These are phyloP conservation scores for Cronartium quercuum DNA, from an alignment of 1,284 basidiomycete genomes.

Conservation along the genomic window DNA sequence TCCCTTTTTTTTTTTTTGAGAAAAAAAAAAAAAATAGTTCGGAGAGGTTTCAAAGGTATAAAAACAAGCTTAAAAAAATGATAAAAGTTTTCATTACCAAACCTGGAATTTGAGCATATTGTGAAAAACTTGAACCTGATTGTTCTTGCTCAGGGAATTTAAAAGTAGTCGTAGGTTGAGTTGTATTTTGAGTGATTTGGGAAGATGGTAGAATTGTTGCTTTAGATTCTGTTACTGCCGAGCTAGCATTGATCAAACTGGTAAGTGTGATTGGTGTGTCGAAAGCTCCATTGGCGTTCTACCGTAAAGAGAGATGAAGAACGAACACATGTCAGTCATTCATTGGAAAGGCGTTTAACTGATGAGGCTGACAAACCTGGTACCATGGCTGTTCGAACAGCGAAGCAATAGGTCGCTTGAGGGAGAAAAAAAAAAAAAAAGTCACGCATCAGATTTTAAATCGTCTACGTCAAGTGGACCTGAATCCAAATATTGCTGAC, in stretches of 20 bases:
- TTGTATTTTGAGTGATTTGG: too few species aligned
- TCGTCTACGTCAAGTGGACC: neutral
- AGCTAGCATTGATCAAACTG: conserved; percentile 18
- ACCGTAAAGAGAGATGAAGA: neutral
- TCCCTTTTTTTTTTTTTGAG: too few species aligned
- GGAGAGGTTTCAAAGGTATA: too few species aligned
- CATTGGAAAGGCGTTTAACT: neutral
- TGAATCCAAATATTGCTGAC: conserved; percentile 49
- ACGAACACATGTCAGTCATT: neutral
- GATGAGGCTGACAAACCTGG: conserved; percentile 8
- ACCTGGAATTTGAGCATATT: too few species aligned
- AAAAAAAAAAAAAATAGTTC: too few species aligned
- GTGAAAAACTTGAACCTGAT: too few species aligned
- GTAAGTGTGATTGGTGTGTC: conserved; percentile 18
- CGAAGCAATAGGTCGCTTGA: conserved; percentile 28
- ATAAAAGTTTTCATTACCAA: too few species aligned
- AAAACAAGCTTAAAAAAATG: too few species aligned
- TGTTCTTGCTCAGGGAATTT: too few species aligned
- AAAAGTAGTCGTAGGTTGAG: too few species aligned
- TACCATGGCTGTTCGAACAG: conserved; percentile 29
- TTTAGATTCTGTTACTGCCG: neutral
- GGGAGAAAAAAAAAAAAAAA: neutral
- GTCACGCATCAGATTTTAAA: neutral
- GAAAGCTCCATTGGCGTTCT: conserved; percentile 28
- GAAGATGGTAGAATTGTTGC: too few species aligned